Base-by-base conservation (phyloP, 176 grass and related monocot genomes). In the Tuctoria greenei region DNA sequence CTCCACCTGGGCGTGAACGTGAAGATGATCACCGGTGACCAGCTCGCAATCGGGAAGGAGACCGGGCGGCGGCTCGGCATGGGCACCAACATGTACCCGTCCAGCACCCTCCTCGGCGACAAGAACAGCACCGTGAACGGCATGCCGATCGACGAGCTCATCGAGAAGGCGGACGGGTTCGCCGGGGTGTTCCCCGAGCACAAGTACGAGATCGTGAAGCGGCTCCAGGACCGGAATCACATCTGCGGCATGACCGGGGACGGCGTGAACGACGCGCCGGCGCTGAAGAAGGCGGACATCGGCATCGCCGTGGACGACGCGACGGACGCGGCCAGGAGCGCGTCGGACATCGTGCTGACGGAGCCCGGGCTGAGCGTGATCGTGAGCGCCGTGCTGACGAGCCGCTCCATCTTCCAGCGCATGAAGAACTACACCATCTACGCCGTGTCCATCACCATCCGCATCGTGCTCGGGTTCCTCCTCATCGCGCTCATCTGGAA, bases 381-480 rank as follows among this genome's bases (percentile, higher is more conserved):
- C 45, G 61, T 93, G 0, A 93, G 90, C 36, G 90, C 93, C 16
- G 93, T 97, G 74, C 81, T 91, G 9, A 97, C 93, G 0, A 91
- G 88, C 78, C 86, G 93, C 16, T 82, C 88, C 83, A 97, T 97
- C 86, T 97, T 97, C 88, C 90, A 93, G 81, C 69, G 93, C 27
- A 93, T 93, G 93, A 97, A 97, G 90, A 97, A 97, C 83, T 97
- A 97, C 82, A 97, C 93, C 64, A 97, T 97, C 83, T 97, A 97
- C 73, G 93, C 90, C 0, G 93, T 97, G 25, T 97, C 93, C 58
- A 97, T 97, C 90, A 97, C 93, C 65, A 93, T 97, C 74, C 88
- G 93, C 26, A 91, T 97, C 66, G 90, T 97, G 20, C 51, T 97
- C 1, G 94, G 94, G 0, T 97, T 97, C 75, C 75, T 91, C 4